These are phyloP conservation scores for Plasmodium sp. DNA, from an alignment of 169 alveolate species.

Conservation along the genomic window DNA sequence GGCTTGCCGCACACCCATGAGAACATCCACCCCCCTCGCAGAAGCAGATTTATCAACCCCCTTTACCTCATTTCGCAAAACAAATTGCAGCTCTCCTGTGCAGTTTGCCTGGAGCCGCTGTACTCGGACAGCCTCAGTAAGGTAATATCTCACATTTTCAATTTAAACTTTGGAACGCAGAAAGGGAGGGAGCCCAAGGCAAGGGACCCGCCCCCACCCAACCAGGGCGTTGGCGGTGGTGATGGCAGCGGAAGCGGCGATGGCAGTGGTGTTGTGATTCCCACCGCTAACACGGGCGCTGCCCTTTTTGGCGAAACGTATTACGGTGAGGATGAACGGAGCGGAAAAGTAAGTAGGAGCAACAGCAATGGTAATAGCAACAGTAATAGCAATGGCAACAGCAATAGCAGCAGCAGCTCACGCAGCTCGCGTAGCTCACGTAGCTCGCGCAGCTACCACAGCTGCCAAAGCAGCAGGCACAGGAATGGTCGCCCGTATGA, in stretches of 20 bases:
- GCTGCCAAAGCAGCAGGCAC: neutral
- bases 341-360: neutral
- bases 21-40: neutral
- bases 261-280: neutral
- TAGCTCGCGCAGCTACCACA: too few species aligned
- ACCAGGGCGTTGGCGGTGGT: neutral
- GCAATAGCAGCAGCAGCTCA: neutral
- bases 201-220: neutral
- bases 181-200: neutral
- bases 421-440: neutral
- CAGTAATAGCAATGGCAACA: neutral
- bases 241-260: neutral
- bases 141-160: conserved; percentile 36
- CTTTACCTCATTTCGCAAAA: conserved; percentile 52
- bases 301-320: neutral
- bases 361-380: neutral
- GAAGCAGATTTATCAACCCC: conserved; percentile 29
- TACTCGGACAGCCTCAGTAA: conserved; percentile 41
- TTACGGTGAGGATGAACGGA: neutral
- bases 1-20: neutral
- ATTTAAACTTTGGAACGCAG: conserved; percentile 14
- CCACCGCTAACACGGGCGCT: neutral
- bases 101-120: conserved; percentile 60
- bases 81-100: conserved; percentile 51
- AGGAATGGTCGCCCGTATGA: neutral